Evolutionary conservation across 2,329 filamentous ascomycete species (phyloP).

Genomic region (Botryotinia narcissicola): DNA sequence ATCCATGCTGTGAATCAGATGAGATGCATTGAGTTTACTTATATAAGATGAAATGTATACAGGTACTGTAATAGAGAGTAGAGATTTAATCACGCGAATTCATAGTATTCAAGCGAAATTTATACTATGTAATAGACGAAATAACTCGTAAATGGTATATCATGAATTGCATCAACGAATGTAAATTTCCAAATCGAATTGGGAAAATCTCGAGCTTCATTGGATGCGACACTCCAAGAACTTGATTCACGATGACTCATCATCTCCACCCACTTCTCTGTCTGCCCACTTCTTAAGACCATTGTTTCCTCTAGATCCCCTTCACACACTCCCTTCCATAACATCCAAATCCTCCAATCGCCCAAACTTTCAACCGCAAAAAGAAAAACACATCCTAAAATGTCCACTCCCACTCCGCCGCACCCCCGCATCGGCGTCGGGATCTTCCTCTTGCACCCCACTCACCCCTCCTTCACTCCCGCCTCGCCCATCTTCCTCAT

Average conservation of each 20-base stretch:
- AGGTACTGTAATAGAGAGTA: background rate
- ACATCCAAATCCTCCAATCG: background rate
- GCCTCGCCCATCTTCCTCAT: conserved; percentile 25
- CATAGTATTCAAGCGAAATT: background rate
- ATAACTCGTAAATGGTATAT: background rate
- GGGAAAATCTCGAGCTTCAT: background rate
- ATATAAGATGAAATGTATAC: background rate
- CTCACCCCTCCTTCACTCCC: background rate
- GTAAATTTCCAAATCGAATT: background rate
- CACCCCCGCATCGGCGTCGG: conserved; percentile 26
- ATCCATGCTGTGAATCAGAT: background rate
- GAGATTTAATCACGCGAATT: background rate
- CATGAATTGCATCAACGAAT: background rate
- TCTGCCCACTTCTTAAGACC: background rate
- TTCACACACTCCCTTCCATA: background rate
- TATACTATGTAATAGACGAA: background rate
- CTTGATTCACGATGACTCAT: background rate
- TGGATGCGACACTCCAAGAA: background rate
- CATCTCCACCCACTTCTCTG: background rate
- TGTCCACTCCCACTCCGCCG: conserved; percentile 7
- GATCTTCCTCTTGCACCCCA: conserved; percentile 25
- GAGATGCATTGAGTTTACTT: background rate
- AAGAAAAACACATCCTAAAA: background rate
- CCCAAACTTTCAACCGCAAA: background rate
- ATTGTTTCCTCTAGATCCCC: background rate